A percentile compares a stretch with the other conserved stretches of the same genome.
These are phyloP conservation scores for Irpex rosettiformis DNA, from an alignment of 1,284 basidiomycete genomes.

Conservation along the genomic window DNA sequence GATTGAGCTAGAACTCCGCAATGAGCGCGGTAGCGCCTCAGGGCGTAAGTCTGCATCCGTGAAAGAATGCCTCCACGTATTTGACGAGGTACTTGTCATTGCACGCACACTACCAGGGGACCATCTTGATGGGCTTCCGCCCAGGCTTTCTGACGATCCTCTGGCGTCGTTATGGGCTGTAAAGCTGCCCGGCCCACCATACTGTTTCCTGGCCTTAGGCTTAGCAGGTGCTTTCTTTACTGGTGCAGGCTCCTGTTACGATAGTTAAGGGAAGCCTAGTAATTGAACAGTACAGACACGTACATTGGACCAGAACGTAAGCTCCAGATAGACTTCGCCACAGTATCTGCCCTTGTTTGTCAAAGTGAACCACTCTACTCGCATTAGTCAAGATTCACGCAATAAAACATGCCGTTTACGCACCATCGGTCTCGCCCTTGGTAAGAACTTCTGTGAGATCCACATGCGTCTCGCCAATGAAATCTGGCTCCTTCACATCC, in stretches of 20 bases:
- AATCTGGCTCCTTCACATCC: constrained; percentile 91
- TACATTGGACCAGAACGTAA: constrained; percentile 96
- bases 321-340: constrained; percentile 90
- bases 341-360: constrained; percentile 89
- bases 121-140: neutral
- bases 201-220: constrained; percentile 53
- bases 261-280: neutral
- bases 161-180: constrained; percentile 4
- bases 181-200: constrained; percentile 75
- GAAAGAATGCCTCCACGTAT: constrained; percentile 14
- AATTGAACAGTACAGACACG: constrained; percentile 38
- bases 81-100: neutral
- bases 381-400: constrained; percentile 4
- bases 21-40: constrained; percentile 53
- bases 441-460: constrained; percentile 89
- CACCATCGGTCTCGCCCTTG: constrained; percentile 96
- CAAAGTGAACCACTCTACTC: constrained; percentile 89
- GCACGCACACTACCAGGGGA: neutral
- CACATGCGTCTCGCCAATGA: constrained; percentile 90
- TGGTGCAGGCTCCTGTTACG: constrained; percentile 63
- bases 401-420: constrained; percentile 26
- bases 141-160: constrained; percentile 1
- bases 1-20: constrained; percentile 56
- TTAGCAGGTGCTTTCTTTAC: constrained; percentile 61
- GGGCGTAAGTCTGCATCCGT: constrained; percentile 39